Evolutionary conservation across 169 alveolate species (phyloP), one percentile per base, ranked within the genome.

Genomic region (Cryptosporidium baileyi): DNA sequence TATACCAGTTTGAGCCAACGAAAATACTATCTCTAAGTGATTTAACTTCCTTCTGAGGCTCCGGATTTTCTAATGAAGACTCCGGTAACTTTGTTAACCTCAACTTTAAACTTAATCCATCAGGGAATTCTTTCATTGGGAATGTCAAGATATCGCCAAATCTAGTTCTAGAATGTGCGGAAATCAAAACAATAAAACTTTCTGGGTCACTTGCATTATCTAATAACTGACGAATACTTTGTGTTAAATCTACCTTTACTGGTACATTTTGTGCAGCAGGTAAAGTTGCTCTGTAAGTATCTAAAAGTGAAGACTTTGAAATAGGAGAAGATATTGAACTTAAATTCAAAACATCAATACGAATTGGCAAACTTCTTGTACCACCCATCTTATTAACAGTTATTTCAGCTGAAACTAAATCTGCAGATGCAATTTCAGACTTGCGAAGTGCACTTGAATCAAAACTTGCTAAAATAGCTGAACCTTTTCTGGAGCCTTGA

Each of bases 401-500:
- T 22, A 74, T 28, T 54, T 34, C 34, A 8, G 60, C 67, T 4
- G 67, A 54, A 26, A 74, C 43, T 8, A 74, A 11, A 74, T 74
- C 85, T 1, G 32, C 74, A 7, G 67, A 36, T 28, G 67, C 34
- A 7, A 51, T 0, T 22, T 45, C 67, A 13, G 85, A 52, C 9
- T n/a, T 28, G 2, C 40, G 11, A 9, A 74, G 32, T 6, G 19
- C 17, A 22, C 52, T 22, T 0, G 67, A 7, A 59, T 74, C 85
- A 19, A 74, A 74, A 28, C 57, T 52, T 32, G 85, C 85, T 17
- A 74, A 74, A 3, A 74, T 15, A 1, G 85, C 65, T 7, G 85
- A 54, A 1, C 85, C 85, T 24, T 24, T 54, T 22, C 85, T 51
- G n/a, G 85, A 74, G 30, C 85, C 85, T 15, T 74, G 85, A 54